Evolutionary conservation across 805 yeast genomes (phyloP), one percentile per base, ranked within the genome.

Genomic region (Clavispora fructus): DNA sequence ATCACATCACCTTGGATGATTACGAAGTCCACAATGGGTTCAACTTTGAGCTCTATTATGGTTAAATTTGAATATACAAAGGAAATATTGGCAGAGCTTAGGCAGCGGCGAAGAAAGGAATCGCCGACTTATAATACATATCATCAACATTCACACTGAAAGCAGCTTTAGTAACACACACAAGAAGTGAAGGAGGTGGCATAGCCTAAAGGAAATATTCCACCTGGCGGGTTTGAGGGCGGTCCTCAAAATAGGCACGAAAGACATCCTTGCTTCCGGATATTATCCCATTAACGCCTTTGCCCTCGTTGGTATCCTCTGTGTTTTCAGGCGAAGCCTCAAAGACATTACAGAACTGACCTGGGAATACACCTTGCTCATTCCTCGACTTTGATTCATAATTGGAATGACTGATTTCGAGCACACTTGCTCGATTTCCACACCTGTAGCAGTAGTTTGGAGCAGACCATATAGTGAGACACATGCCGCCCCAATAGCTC

Each of bases 391-490:
- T 62, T 31, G 52, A 43, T 37, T 58, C 58, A 48, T 78, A 80
- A 54, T 77, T 79, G 39, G 74, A 63, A 53, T 77, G 77, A 46
- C 63, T 61, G 6, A 94, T 81, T 63, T 94, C 99, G 51, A 94
- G 73, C n/a, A 94, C 91, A n/a, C 96, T 87, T 5, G 99, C 99
- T 61, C 89, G 82, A 62, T 94, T 94, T 0, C 99, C 99, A 64
- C 99, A 94, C 50, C 99, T 66, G 59, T 94, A 94, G 62, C 99
- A 94, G 62, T 94, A 94, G 61, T 94, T 94, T 0, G 99, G 99
- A 0, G 99, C 99, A 0, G 94, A 84, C 99, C 99, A 94, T 7
- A 94, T 98, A 0, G 99, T 94, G 32, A 95, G 83, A 40, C 95
- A 87, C 51, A 86, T 77, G 3, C 96, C 97, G 46, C 82, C 81